Evolutionary conservation across 257 asterid species (phyloP).

Genomic region (Plantago major): DNA sequence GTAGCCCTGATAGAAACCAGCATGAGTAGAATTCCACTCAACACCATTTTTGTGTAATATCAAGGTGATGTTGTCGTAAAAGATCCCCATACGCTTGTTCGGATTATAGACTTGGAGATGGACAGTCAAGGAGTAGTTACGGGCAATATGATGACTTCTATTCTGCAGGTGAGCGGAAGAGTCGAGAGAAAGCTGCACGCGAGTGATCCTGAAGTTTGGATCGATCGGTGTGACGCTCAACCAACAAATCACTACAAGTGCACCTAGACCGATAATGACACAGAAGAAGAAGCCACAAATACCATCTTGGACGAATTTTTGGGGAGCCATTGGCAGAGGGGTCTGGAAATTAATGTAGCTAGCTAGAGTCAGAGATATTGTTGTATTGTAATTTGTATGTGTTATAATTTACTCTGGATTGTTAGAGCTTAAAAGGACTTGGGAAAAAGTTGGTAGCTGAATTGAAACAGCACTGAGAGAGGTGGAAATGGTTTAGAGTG

Average conservation of each 20-base stretch:
- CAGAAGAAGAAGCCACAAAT: constrained; percentile 29
- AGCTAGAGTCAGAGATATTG: too few species aligned
- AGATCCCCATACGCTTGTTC: constrained; percentile 40
- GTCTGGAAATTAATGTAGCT: too few species aligned
- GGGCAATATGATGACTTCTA: neutral
- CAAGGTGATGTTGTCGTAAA: constrained; percentile 22
- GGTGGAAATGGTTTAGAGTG: too few species aligned
- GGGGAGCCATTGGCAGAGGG: constrained; percentile 23
- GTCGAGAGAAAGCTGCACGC: constrained; percentile 12
- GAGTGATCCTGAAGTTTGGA: constrained; percentile 26
- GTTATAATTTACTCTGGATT: too few species aligned
- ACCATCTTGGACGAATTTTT: neutral
- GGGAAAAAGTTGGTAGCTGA: too few species aligned
- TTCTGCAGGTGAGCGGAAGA: neutral
- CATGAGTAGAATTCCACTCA: constrained; percentile 20
- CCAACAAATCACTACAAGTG: constrained; percentile 32
- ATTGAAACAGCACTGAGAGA: too few species aligned
- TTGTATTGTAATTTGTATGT: too few species aligned
- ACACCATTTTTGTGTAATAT: constrained; percentile 17
- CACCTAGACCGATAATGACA: constrained; percentile 24
- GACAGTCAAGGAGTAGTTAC: constrained; percentile 15
- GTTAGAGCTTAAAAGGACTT: too few species aligned
- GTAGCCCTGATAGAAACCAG: constrained; percentile 32
- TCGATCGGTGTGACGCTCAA: constrained; percentile 36
- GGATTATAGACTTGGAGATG: constrained; percentile 32